phyloP scores from a whole-genome alignment of 202 grass and related monocot genomes.

The Digitaria exilis region DNA sequence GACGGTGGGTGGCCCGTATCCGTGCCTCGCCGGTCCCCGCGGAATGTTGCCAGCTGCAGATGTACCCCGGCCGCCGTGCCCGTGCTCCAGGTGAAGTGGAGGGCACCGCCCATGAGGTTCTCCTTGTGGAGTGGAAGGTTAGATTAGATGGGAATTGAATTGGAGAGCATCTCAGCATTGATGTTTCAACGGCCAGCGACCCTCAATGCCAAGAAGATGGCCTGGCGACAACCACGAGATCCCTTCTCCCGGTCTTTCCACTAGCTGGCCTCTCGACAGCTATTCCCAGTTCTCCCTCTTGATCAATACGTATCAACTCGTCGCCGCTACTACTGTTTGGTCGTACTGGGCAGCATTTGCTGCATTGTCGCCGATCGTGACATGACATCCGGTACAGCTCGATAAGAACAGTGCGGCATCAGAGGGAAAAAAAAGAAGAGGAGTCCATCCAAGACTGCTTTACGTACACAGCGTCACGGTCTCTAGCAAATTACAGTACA shows the following conservation, averaged over 20 bases:
- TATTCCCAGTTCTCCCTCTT: too few relatives aligned
- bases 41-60: background rate
- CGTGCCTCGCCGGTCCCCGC: background rate
- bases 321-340: too few relatives aligned
- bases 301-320: background rate
- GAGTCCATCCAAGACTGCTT: too few relatives aligned
- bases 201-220: background rate
- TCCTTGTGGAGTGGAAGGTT: background rate
- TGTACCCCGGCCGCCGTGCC: background rate
- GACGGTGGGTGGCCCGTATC: background rate
- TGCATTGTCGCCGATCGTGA: conserved; percentile 1
- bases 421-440: too few relatives aligned
- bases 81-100: background rate
- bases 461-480: background rate
- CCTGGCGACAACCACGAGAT: background rate
- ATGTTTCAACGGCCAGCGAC: conserved; percentile 34
- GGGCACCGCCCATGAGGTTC: background rate
- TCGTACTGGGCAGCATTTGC: conserved; percentile 12
- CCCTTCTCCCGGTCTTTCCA: too few relatives aligned
- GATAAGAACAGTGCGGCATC: background rate
- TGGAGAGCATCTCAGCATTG: conserved; percentile 24
- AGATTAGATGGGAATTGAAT: conserved; percentile 19
- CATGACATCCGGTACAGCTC: too few relatives aligned
- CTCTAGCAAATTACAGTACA: conserved; percentile 33
- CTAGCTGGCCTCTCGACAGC: too few relatives aligned